phyloP scores from a whole-genome alignment of 2,329 filamentous ascomycete species.

The Talaromyces sp. region DNA sequence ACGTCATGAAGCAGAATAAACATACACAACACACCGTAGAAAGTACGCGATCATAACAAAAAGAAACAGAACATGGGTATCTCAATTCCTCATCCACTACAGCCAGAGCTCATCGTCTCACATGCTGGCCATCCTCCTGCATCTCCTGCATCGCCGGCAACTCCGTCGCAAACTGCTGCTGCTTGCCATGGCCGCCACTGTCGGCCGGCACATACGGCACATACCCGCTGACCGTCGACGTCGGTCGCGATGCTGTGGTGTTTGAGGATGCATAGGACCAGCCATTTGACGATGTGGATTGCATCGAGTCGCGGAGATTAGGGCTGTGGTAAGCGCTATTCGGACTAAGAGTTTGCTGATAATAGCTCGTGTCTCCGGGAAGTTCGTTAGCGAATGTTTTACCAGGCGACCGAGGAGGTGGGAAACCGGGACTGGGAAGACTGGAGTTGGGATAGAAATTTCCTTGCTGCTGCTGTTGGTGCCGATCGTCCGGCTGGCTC shows the following conservation, averaged over 20 bases:
- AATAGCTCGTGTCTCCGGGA: conserved; percentile 10
- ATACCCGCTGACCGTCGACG: neutral
- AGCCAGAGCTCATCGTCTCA: neutral
- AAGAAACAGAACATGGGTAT: neutral
- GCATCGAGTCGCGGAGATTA: conserved; percentile 11
- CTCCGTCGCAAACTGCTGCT: conserved; percentile 13
- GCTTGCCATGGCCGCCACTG: neutral
- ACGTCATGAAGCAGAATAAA: neutral
- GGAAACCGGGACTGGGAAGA: neutral
- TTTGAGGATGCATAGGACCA: conserved; percentile 11
- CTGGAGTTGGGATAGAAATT: neutral
- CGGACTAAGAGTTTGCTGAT: neutral
- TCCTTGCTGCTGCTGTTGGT: neutral
- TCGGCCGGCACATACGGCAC: neutral
- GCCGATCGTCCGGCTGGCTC: conserved; percentile 3
- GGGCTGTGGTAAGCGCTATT: neutral
- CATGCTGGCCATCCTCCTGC: neutral
- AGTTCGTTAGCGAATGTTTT: conserved; percentile 14
- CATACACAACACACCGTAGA: neutral
- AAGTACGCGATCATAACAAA: neutral
- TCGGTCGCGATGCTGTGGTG: neutral
- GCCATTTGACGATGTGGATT: conserved; percentile 15
- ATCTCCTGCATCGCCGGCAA: conserved; percentile 14
- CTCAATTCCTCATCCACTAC: neutral
- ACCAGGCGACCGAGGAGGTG: neutral